Conservation (phyloP, 2,329 filamentous ascomycete species). For the Aspergillus pseudoglaucus region DNA sequence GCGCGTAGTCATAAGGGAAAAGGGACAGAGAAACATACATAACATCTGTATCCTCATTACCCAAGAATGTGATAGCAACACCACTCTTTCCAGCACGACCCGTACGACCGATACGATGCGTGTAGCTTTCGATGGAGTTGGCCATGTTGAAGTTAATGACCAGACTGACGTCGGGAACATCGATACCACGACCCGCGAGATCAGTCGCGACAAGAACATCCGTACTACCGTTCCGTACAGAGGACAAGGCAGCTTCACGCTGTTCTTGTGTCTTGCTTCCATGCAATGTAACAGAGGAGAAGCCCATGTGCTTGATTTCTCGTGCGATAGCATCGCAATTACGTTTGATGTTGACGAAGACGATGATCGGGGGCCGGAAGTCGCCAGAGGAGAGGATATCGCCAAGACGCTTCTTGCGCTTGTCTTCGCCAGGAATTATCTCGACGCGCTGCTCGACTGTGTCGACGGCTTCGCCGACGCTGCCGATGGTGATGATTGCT, state of each 20-base stretch:
- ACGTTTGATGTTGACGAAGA: constrained; percentile 99
- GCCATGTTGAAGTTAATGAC: constrained; percentile 99
- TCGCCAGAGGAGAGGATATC: constrained; percentile 78
- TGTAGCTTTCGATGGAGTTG: constrained; percentile 85
- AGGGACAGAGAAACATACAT: constrained; percentile 50
- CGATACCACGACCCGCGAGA: constrained; percentile 92
- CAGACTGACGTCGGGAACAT: constrained; percentile 86
- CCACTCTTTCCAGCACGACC: constrained; percentile 96
- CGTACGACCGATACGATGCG: constrained; percentile 91
- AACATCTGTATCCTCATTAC: constrained; percentile 80
- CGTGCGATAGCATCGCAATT: constrained; percentile 94
- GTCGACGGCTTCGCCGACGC: constrained; percentile 90
- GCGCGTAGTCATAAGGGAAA: constrained; percentile 1
- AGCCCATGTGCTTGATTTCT: constrained; percentile 91
- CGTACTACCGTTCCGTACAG: constrained; percentile 71
- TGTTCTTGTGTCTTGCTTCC: constrained; percentile 97
- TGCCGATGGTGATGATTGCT: constrained; percentile 90
- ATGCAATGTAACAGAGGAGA: constrained; percentile 82
- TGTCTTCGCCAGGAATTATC: constrained; percentile 83
- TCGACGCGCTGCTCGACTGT: constrained; percentile 97
- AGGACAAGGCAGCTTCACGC: constrained; percentile 82
- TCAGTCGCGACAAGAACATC: constrained; percentile 94
- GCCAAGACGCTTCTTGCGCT: constrained; percentile 89
- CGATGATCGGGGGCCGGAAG: constrained; percentile 86
- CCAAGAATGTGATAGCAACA: constrained; percentile 92